Percentiles rank a stretch among this genome's conserved stretches.
Evolutionary conservation across 208 protist species (phyloP).

Genomic region (Trypanosoma brucei): DNA sequence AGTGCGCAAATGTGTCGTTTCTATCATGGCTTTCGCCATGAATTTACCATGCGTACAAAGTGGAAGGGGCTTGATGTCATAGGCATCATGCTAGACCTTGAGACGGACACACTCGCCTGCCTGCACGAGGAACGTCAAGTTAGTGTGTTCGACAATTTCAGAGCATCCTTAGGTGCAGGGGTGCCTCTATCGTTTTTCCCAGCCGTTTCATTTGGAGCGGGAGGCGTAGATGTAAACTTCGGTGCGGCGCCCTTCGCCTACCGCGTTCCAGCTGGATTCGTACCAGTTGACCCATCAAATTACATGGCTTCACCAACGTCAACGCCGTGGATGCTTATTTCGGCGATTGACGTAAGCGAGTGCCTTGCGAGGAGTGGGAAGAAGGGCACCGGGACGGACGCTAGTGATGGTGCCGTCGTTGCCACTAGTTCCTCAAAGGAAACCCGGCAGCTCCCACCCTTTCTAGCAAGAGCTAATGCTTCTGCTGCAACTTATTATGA

Average conservation of each 20-base stretch:
- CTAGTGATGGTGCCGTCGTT: not conserved
- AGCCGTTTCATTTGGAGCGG: constrained; percentile 34
- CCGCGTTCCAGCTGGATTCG: constrained; percentile 44
- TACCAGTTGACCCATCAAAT: constrained; percentile 73
- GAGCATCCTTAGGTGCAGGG: constrained; percentile 14
- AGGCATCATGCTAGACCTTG: constrained; percentile 77
- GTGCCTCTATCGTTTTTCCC: constrained; percentile 50
- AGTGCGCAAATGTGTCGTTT: constrained; percentile 51
- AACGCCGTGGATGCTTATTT: constrained; percentile 54
- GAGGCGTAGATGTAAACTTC: constrained; percentile 84
- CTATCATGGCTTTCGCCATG: constrained; percentile 57
- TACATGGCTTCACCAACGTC: constrained; percentile 41
- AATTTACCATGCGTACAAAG: constrained; percentile 53
- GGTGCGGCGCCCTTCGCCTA: constrained; percentile 62
- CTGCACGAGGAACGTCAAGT: constrained; percentile 72
- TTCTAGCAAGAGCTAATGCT: constrained; percentile 21
- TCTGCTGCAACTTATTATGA: constrained; percentile 12
- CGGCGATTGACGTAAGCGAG: constrained; percentile 32
- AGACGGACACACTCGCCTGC: constrained; percentile 48
- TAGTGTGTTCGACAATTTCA: constrained; percentile 46
- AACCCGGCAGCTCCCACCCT: constrained; percentile 11
- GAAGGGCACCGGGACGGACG: not conserved
- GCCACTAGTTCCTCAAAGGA: not conserved
- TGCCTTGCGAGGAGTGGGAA: not conserved
- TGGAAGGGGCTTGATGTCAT: constrained; percentile 84